These are phyloP conservation scores for Fusarium lyarnte DNA, from an alignment of 2,329 filamentous ascomycete genomes.

Conservation along the genomic window DNA sequence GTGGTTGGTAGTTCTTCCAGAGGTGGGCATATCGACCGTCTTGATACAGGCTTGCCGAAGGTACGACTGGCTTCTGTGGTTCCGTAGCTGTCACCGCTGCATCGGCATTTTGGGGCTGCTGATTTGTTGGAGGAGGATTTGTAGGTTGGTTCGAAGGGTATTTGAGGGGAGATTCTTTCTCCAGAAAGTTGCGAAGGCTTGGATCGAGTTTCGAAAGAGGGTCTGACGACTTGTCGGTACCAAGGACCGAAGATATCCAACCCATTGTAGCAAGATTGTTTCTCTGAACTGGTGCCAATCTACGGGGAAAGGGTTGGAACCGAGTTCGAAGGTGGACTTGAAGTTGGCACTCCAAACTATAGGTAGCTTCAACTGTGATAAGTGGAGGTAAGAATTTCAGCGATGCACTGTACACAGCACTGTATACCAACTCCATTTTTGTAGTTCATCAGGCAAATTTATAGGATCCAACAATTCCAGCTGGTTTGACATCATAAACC, in stretches of 20 bases:
- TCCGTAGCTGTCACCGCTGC: constrained; percentile 30
- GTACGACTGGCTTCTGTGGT: constrained; percentile 49
- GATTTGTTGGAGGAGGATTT: constrained; percentile 8
- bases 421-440: constrained; percentile 10
- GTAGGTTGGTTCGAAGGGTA: constrained; percentile 55
- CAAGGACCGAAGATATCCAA: constrained; percentile 65
- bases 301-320: background rate
- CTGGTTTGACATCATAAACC: background rate
- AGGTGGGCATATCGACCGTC: constrained; percentile 80
- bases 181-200: constrained; percentile 83
- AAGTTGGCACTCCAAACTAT: constrained; percentile 23
- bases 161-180: constrained; percentile 82
- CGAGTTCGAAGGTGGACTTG: constrained; percentile 4
- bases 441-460: background rate
- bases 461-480: background rate
- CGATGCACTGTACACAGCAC: constrained; percentile 34
- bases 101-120: constrained; percentile 9
- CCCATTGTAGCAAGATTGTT: constrained; percentile 56
- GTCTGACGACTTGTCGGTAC: constrained; percentile 58
- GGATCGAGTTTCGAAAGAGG: constrained; percentile 82
- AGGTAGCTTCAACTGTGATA: constrained; percentile 27
- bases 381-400: constrained; percentile 26
- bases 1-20: constrained; percentile 90
- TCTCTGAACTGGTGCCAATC: background rate
- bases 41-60: constrained; percentile 62